Evolutionary conservation across 345 rosid genomes (phyloP), one percentile per base, ranked within the genome.

Genomic region (Diplotaxis tenuifolia): DNA sequence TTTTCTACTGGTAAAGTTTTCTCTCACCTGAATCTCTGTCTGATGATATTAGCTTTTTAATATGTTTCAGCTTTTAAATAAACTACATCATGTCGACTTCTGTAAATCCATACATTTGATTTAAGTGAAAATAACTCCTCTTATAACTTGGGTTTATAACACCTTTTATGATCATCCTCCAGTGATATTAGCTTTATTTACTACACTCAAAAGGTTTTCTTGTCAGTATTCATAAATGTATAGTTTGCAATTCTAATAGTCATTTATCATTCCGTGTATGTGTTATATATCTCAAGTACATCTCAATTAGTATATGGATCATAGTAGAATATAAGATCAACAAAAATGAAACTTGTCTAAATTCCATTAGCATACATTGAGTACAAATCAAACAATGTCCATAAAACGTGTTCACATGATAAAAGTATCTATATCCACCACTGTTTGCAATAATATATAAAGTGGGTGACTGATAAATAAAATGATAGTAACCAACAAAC

Each of bases 281-380:
- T 65, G 27, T 74, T n/a, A n/a, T n/a, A n/a, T 74, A 38, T 75
- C 34, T 16, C 54, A 60, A 32, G 56, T 68, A 27, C 63, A 2
- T 31, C 36, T 31, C 36, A 31, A 31, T 31, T 31, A 31, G 36
- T 31, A 31, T 31, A 31, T 31, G 36, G 36, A 31, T 31, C 8
- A 31, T 31, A 9, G 36, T 31, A 31, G 36, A 31, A 31, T 31
- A 31, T 31, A 31, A 31, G 36, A 31, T 31, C 36, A 31, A 31
- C 36, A n/a, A 31, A 31, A 31, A n/a, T 31, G 36, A 31, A 31
- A 31, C 36, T 31, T 31, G 32, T 28, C 8, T 9, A 31, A n/a
- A n/a, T n/a, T n/a, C n/a, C n/a, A n/a, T n/a, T n/a, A n/a, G n/a
- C 36, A 31, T 9, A 31, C 6, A 31, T n/a, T n/a, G n/a, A 31